phyloP scores from a whole-genome alignment of 805 yeast genomes.

The Peterozyma toletana region DNA sequence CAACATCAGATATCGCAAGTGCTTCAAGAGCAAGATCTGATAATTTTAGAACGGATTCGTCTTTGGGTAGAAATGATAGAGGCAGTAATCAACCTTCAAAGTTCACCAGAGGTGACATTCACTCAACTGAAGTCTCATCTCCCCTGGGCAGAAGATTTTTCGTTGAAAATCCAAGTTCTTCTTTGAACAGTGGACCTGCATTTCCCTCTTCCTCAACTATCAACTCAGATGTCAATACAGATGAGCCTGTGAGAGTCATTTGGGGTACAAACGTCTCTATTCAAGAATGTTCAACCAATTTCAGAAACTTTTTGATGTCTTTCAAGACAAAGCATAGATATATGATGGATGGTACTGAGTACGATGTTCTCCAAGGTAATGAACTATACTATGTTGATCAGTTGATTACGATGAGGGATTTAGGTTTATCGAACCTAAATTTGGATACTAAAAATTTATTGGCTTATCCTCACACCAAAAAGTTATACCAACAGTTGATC shows the following conservation, averaged over 20 bases:
- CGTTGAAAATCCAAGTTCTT: slow-evolving; percentile 28
- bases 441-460: slow-evolving; percentile 76
- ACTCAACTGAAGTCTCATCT: slow-evolving; percentile 61
- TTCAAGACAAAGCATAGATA: slow-evolving; percentile 75
- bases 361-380: slow-evolving; percentile 51
- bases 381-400: slow-evolving; percentile 66
- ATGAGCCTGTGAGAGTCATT: slow-evolving; percentile 82
- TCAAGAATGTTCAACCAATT: slow-evolving; percentile 73
- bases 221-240: slow-evolving; percentile 27
- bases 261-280: slow-evolving; percentile 99
- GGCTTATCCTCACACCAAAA: slow-evolving; percentile 68
- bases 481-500: slow-evolving; percentile 76
- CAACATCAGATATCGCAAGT: slow-evolving; percentile 9
- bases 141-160: slow-evolving; percentile 61
- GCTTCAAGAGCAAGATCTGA: slow-evolving; percentile 38
- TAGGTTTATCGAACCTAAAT: slow-evolving; percentile 78
- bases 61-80: slow-evolving; percentile 19
- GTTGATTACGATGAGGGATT: slow-evolving; percentile 64
- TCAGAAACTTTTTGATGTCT: slow-evolving; percentile 76
- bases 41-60: slow-evolving; percentile 12
- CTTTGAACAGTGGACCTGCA: slow-evolving; percentile 14
- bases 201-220: slow-evolving; percentile 12
- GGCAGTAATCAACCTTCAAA: slow-evolving; percentile 35
- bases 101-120: slow-evolving; percentile 69
- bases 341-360: slow-evolving; percentile 31